phyloP scores from a whole-genome alignment of 148 eudicot species.

The Rhododendron henanense region DNA sequence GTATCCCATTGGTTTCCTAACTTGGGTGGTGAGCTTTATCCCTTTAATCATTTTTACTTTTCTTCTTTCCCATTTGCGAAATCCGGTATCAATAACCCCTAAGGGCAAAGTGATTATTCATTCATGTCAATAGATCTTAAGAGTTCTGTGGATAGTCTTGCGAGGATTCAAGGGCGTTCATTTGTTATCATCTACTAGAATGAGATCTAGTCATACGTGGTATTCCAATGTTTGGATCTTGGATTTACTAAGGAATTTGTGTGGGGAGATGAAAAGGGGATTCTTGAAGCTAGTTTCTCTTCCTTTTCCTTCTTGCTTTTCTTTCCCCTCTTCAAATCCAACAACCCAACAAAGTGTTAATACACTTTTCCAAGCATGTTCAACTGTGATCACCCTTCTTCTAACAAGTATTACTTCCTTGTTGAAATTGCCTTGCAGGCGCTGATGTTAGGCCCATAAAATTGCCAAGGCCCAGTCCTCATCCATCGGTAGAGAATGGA shows the following conservation, averaged over 20 bases:
- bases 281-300: neutral
- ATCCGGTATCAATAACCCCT: no score
- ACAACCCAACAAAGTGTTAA: neutral
- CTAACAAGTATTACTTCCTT: slow-evolving; percentile 39
- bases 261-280: neutral
- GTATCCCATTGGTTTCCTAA: no score
- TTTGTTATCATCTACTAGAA: neutral
- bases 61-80: no score
- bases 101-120: neutral
- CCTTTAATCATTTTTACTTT: no score
- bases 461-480: slow-evolving; percentile 53
- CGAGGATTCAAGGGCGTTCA: neutral
- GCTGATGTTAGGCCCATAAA: slow-evolving; percentile 52
- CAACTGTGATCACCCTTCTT: slow-evolving; percentile 14
- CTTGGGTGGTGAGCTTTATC: no score
- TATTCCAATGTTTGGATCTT: neutral
- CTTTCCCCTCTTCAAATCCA: neutral
- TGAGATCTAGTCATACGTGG: neutral
- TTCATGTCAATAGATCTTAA: neutral
- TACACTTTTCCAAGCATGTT: neutral
- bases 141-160: neutral
- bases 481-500: slow-evolving; percentile 54
- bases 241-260: neutral
- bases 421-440: slow-evolving; percentile 59
- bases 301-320: neutral